Conservation (phyloP, 169 alveolate species). For the Eimeria praecox region DNA sequence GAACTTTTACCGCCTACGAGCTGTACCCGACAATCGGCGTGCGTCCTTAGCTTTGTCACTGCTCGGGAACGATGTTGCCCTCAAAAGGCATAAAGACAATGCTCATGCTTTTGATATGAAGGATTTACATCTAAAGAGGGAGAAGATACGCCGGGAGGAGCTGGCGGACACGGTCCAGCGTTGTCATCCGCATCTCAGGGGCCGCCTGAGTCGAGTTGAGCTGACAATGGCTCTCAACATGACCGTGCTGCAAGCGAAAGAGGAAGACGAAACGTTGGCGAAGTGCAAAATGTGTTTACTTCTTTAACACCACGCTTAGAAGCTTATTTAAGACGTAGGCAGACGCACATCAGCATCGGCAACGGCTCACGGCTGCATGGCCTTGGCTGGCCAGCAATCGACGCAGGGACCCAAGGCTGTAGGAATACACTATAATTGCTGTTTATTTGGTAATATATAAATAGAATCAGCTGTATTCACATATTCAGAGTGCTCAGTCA, state of each 20-base stretch:
- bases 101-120: not conserved
- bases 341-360: constrained; percentile 13
- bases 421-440: not conserved
- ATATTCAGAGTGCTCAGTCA: not conserved
- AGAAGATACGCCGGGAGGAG: not conserved
- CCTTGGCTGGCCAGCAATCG: constrained; percentile 51
- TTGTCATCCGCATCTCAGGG: not conserved
- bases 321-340: not conserved
- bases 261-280: not conserved
- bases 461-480: not conserved
- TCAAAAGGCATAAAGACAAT: not conserved
- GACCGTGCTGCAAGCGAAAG: not conserved
- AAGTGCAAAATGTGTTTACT: not conserved
- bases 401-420: not conserved
- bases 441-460: not conserved
- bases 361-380: constrained; percentile 28
- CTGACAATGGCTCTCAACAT: not conserved
- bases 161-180: not conserved
- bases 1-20: not conserved
- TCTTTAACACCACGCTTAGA: not conserved
- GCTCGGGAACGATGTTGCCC: not conserved
- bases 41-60: not conserved
- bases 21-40: not conserved
- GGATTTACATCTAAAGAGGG: not conserved
- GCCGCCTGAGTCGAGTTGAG: not conserved